Evolutionary conservation across 768 basidiomycete species (phyloP).

Genomic region (Psilocybe sp.): DNA sequence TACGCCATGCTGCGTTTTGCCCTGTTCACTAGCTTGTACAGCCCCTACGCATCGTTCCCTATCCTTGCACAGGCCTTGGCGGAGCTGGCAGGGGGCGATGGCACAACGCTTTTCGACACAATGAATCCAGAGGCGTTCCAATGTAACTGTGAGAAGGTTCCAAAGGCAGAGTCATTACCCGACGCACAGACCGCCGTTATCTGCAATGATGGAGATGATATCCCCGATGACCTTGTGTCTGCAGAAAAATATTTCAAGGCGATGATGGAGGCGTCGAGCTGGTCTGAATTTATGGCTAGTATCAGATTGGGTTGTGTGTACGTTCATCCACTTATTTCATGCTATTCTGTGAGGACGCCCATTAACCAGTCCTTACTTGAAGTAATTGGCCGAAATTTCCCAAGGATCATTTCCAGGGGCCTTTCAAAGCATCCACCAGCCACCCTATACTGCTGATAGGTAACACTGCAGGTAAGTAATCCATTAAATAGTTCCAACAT

Average conservation of each 20-base stretch:
- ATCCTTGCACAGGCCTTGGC: constrained; percentile 31
- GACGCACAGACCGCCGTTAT: constrained; percentile 23
- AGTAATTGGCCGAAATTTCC: constrained; percentile 6
- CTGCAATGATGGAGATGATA: constrained; percentile 33
- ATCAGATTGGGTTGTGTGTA: constrained; percentile 29
- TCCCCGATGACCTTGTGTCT: constrained; percentile 25
- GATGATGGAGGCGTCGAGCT: constrained; percentile 20
- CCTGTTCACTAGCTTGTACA: constrained; percentile 31
- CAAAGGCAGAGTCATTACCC: background rate
- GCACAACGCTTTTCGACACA: constrained; percentile 21
- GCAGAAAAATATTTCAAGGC: constrained; percentile 24
- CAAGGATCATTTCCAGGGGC: constrained; percentile 9
- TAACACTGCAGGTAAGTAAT: constrained; percentile 33
- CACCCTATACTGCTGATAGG: constrained; percentile 37
- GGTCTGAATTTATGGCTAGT: constrained; percentile 29
- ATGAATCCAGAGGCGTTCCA: constrained; percentile 17
- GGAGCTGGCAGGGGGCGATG: constrained; percentile 29
- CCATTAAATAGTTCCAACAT: background rate
- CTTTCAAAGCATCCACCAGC: constrained; percentile 32
- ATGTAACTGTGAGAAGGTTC: constrained; percentile 23
- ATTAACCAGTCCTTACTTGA: background rate
- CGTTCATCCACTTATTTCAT: constrained; percentile 9
- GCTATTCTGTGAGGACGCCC: background rate
- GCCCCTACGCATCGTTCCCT: constrained; percentile 29
- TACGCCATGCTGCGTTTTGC: constrained; percentile 23